Evolutionary conservation across 2,329 filamentous ascomycete species (phyloP), one percentile per base, ranked within the genome.

Genomic region (Colletotrichum liaoningense): DNA sequence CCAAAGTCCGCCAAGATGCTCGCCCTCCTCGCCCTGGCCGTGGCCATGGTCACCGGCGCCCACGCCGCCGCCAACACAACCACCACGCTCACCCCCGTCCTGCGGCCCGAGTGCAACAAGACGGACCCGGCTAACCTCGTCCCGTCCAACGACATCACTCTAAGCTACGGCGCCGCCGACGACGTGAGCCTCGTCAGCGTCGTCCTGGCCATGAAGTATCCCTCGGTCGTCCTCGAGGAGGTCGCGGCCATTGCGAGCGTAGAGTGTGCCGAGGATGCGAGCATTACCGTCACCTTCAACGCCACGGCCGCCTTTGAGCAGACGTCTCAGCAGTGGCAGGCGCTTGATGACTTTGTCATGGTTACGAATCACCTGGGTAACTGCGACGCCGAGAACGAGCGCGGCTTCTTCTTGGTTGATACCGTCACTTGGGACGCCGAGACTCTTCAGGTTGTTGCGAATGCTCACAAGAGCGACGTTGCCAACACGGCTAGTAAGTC

Each of bases 141-240:
- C 35, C 69, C 72, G 6, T 72, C 76, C 28, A 74, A 67, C 35
- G 89, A 88, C 46, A 88, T 89, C 46, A 80, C 80, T 5, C 82
- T 85, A 68, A 59, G 35, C 68, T 74, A 74, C 24, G 72, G 72
- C 26, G 42, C 64, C 26, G 42, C 60, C 59, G 52, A 33, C 16
- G 35, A 56, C 8, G 88, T 88, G 76, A 89, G 88, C 16, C 83
- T 91, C 52, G 84, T 86, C 19, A 85, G 87, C 74, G 88, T 89
- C 30, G 90, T 90, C 72, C 67, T 88, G 86, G 60, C 86, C 84
- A 65, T 86, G 86, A 76, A 75, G 62, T 75, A 76, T 49, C 71
- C 76, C 3, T 72, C 76, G 7, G 76, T 78, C n/a, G 59, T 74
- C 14, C 77, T 77, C 33, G 77, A 78, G 71, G 77, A 78, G 55